Percentiles rank a stretch among this genome's conserved stretches.
Evolutionary conservation across 2,329 filamentous ascomycete species (phyloP).

Genomic region (Rugonectria rugulosa): DNA sequence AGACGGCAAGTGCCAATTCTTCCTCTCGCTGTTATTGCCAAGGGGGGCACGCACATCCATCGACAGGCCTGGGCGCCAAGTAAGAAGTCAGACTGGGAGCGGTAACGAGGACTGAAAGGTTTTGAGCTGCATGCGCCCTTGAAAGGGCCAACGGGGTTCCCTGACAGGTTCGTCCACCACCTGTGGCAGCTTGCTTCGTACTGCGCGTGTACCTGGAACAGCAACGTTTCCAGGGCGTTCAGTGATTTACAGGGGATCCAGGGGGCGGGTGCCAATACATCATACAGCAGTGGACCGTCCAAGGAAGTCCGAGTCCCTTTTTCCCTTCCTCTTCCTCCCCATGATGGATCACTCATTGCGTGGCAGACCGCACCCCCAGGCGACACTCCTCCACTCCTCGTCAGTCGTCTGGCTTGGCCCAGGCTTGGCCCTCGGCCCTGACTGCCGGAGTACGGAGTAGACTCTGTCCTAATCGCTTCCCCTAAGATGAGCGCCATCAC

Average conservation of each 20-base stretch:
- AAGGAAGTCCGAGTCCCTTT: too few relatives aligned
- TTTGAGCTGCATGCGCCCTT: too few relatives aligned
- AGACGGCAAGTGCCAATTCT: constrained; percentile 1
- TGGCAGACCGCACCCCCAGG: not conserved
- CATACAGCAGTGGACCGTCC: not conserved
- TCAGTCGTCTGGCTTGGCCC: constrained; percentile 12
- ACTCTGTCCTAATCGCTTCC: not conserved
- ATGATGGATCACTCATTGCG: constrained; percentile 6
- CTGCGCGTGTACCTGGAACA: too few relatives aligned
- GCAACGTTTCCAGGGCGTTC: not conserved
- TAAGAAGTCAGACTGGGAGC: too few relatives aligned
- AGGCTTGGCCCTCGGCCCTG: constrained; percentile 8
- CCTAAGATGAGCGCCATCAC: not conserved
- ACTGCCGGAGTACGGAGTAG: too few relatives aligned
- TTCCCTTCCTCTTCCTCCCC: not conserved
- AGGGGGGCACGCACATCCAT: too few relatives aligned
- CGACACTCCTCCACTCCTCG: not conserved
- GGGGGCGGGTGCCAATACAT: not conserved
- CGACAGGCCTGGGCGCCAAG: not conserved
- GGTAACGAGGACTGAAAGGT: too few relatives aligned
- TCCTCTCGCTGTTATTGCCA: too few relatives aligned
- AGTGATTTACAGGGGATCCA: not conserved
- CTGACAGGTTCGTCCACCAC: too few relatives aligned
- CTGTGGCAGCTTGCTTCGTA: too few relatives aligned
- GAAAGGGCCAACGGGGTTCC: too few relatives aligned